Evolutionary conservation across 179 eudicot genomes (phyloP), one percentile per base, ranked within the genome.

Genomic region (Spinacia oleracea): DNA sequence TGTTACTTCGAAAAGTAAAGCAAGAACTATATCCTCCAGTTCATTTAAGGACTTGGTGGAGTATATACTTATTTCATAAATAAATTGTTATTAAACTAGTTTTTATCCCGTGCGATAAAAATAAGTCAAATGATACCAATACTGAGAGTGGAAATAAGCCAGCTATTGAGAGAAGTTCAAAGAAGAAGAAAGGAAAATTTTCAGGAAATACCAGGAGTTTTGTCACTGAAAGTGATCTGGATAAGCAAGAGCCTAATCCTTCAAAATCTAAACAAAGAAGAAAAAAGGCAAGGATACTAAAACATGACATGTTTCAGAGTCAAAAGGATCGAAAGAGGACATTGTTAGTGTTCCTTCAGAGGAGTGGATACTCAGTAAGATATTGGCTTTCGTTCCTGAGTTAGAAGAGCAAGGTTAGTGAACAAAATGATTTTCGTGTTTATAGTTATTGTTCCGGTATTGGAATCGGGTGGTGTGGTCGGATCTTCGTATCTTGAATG

Each of bases 371-470:
- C 79, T 91, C 59, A 78, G 85, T 79, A 93, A 88, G 76, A 87
- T 92, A 48, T 75, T 80, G 71, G 76, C 81, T 20, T 73, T 92
- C 86, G 88, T 92, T 75, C 96, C 98, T 56, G 99, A 96, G 72
- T 86, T 96, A 77, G 98, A 91, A 83, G 99, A 93, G 77, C 92
- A 90, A 87, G 98, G 98, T 93, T 55, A 25, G 87, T 70, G n/a
- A 16, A 58, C 43, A 59, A 58, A 67, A 21, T 32, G 63, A 58
- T 59, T 25, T 67, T 42, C 4, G 15, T 67, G 25, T 56, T 66
- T 40, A 23, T 76, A 20, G 70, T 62, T 53, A 51, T 81, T 72
- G n/a, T n/a, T n/a, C n/a, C n/a, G n/a, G n/a, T n/a, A n/a, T n/a
- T n/a, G n/a, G n/a, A n/a, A n/a, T n/a, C n/a, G n/a, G n/a, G n/a